These are phyloP conservation scores for Aureobasidium sp. DNA, from an alignment of 2,329 filamentous ascomycete genomes.

Conservation along the genomic window DNA sequence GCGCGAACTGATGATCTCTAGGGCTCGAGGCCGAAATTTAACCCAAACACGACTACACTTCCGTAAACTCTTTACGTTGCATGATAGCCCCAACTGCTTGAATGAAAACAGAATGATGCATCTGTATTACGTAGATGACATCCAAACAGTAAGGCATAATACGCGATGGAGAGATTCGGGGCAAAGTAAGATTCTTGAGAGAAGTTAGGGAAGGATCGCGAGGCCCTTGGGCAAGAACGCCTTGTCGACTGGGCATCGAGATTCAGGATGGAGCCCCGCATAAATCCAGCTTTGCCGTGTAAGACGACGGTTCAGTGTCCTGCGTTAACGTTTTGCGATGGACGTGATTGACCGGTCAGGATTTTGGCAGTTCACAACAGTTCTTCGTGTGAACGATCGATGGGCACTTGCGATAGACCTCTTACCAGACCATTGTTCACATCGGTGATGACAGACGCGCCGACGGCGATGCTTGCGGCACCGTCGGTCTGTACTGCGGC, in stretches of 20 bases:
- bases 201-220: not conserved
- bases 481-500: too few species aligned
- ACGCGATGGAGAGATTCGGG: not conserved
- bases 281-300: not conserved
- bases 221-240: not conserved
- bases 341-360: not conserved
- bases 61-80: not conserved
- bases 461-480: too few species aligned
- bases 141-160: not conserved
- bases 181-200: not conserved
- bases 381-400: not conserved
- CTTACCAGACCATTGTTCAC: too few species aligned
- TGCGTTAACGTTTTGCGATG: not conserved
- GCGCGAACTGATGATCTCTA: not conserved
- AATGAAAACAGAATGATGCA: not conserved
- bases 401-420: too few species aligned
- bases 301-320: not conserved
- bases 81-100: not conserved
- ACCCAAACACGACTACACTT: conserved; percentile 3
- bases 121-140: too few species aligned
- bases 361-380: not conserved
- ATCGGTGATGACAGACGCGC: too few species aligned
- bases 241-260: not conserved
- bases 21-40: not conserved
- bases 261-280: not conserved